A percentile compares a stretch with the other conserved stretches of the same genome.
Conservation (phyloP, 805 yeast genomes). For the Candida rishiriensis region DNA sequence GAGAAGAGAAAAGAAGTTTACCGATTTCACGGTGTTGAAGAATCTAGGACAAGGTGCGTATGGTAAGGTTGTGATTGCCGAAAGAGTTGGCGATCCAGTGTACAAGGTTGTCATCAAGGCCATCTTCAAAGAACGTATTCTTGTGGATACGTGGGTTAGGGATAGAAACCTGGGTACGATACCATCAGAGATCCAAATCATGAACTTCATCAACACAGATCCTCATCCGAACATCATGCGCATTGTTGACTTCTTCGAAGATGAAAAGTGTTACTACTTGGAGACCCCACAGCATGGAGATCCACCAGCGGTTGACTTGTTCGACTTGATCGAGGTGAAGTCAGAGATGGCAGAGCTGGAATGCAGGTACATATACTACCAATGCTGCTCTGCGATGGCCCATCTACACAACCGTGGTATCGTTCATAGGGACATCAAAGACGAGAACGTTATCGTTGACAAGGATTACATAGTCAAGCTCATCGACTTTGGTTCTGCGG, state of each 20-base stretch:
- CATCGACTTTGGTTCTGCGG: slow-evolving; percentile 95
- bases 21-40: slow-evolving; percentile 67
- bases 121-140: slow-evolving; percentile 84
- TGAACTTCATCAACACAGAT: slow-evolving; percentile 69
- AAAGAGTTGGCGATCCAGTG: slow-evolving; percentile 55
- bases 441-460: slow-evolving; percentile 89
- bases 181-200: slow-evolving; percentile 92
- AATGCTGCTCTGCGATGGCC: slow-evolving; percentile 70
- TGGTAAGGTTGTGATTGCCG: slow-evolving; percentile 84
- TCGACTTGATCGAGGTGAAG: slow-evolving; percentile 85
- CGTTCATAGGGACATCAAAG: slow-evolving; percentile 92
- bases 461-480: slow-evolving; percentile 74
- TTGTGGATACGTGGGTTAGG: slow-evolving; percentile 97
- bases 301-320: slow-evolving; percentile 88
- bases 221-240: slow-evolving; percentile 88
- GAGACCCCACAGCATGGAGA: slow-evolving; percentile 89
- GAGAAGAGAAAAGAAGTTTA: slow-evolving; percentile 65
- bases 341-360: slow-evolving; percentile 77
- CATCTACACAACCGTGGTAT: slow-evolving; percentile 85
- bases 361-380: slow-evolving; percentile 72
- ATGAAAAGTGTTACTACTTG: slow-evolving; percentile 79
- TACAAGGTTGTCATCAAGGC: slow-evolving; percentile 79
- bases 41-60: slow-evolving; percentile 96
- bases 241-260: slow-evolving; percentile 89
- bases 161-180: slow-evolving; percentile 88